phyloP scores from a whole-genome alignment of 331 rosid species.

The Malus hybrid region DNA sequence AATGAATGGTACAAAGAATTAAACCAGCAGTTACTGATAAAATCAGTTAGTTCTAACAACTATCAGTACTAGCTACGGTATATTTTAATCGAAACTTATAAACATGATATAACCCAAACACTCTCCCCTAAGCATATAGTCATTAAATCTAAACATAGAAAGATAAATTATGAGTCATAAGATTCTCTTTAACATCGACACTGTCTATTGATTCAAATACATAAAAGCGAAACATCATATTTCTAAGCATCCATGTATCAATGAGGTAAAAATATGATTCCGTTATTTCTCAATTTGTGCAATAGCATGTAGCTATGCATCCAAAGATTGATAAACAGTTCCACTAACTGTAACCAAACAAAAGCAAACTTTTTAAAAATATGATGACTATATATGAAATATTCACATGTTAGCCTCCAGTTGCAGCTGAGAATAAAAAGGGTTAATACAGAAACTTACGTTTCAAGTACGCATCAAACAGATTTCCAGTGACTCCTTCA shows the following conservation, averaged over 20 bases:
- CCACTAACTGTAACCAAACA: neutral
- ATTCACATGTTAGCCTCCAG: neutral
- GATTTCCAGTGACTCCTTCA: conserved; percentile 84
- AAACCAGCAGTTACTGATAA: neutral
- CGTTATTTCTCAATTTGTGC: neutral
- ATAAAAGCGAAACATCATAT: neutral
- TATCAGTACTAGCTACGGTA: neutral
- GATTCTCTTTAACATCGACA: neutral
- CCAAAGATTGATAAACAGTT: neutral
- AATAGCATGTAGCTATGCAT: neutral
- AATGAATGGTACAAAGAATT: neutral
- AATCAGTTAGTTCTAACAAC: neutral
- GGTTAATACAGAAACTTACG: conserved; percentile 50
- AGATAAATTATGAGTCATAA: neutral
- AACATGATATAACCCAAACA: neutral
- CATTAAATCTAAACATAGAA: neutral
- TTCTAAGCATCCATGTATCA: neutral
- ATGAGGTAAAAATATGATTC: neutral
- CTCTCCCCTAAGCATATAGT: neutral
- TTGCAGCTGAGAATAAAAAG: neutral
- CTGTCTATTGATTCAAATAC: neutral
- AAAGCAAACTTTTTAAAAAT: no score
- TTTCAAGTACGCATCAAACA: conserved; percentile 84
- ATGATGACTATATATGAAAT: no score
- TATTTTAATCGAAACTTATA: neutral